phyloP scores from a whole-genome alignment of 495 filamentous ascomycete genomes.

The Halenospora varia region DNA sequence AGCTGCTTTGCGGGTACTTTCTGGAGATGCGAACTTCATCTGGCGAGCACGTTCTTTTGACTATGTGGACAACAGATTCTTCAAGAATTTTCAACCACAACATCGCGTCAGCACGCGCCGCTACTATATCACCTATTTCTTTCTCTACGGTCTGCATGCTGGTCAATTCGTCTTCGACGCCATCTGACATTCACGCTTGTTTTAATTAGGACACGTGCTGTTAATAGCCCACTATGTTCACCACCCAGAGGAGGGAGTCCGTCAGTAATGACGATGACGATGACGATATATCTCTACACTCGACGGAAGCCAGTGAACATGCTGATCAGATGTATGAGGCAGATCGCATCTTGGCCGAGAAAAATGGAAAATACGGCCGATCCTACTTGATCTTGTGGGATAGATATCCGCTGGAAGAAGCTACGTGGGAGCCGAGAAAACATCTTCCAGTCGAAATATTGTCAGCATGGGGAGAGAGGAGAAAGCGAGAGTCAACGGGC shows the following conservation, averaged over 20 bases:
- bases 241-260: background rate
- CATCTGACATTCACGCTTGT: no score
- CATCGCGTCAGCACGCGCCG: no score
- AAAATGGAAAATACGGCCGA: slow-evolving; percentile 31
- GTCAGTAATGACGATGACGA: slow-evolving; percentile 21
- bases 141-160: no score
- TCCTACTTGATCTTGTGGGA: slow-evolving; percentile 66
- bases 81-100: no score
- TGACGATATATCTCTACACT: slow-evolving; percentile 60
- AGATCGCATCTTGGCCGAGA: slow-evolving; percentile 50
- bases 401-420: slow-evolving; percentile 50
- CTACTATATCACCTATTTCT: no score
- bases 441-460: slow-evolving; percentile 46
- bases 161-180: no score
- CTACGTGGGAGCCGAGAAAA: slow-evolving; percentile 62
- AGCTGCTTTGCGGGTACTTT: no score
- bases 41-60: no score
- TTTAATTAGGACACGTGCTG: no score
- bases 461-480: slow-evolving; percentile 49
- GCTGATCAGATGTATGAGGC: slow-evolving; percentile 34
- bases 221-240: background rate
- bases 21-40: no score
- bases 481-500: slow-evolving; percentile 39
- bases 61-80: no score
- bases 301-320: slow-evolving; percentile 46